These are phyloP conservation scores for Ceratobasidium sp. DNA, from an alignment of 1,284 basidiomycete genomes.

Conservation along the genomic window DNA sequence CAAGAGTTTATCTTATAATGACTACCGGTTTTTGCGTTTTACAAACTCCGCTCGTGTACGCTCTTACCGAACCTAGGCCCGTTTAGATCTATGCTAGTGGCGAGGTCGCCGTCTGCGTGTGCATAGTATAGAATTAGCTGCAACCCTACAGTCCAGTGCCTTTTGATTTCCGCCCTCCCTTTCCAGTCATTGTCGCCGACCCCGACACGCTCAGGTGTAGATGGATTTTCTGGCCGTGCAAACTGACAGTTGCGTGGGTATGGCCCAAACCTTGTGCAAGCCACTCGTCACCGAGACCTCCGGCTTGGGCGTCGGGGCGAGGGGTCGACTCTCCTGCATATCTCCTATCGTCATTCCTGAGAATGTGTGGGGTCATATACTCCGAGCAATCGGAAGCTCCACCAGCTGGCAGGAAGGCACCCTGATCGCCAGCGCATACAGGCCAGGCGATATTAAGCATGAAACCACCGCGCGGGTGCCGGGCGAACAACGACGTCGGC, in stretches of 20 bases:
- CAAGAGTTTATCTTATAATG: neutral
- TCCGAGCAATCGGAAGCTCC: neutral
- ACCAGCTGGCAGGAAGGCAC: neutral
- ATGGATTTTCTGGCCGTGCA: neutral
- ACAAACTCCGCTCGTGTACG: constrained; percentile 7
- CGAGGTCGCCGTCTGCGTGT: neutral
- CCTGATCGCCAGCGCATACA: constrained; percentile 30
- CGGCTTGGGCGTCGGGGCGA: neutral
- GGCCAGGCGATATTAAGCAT: constrained; percentile 7
- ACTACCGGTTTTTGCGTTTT: too few relatives aligned
- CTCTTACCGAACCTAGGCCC: too few relatives aligned
- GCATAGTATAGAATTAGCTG: neutral
- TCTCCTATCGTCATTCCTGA: constrained; percentile 5
- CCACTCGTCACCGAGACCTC: neutral
- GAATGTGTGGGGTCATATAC: neutral
- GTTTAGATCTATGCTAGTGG: too few relatives aligned
- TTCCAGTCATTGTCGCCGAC: neutral
- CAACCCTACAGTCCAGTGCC: neutral
- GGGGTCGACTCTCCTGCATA: neutral
- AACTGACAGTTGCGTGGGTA: neutral
- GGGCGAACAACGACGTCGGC: neutral
- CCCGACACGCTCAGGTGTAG: neutral
- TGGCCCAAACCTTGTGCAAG: neutral
- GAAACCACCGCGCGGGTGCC: neutral
- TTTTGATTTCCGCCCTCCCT: neutral